Percentiles rank a stretch among this genome's conserved stretches.
Evolutionary conservation across 2,329 filamentous ascomycete genomes (phyloP).

Genomic region (Pseudogymnoascus pannorum): DNA sequence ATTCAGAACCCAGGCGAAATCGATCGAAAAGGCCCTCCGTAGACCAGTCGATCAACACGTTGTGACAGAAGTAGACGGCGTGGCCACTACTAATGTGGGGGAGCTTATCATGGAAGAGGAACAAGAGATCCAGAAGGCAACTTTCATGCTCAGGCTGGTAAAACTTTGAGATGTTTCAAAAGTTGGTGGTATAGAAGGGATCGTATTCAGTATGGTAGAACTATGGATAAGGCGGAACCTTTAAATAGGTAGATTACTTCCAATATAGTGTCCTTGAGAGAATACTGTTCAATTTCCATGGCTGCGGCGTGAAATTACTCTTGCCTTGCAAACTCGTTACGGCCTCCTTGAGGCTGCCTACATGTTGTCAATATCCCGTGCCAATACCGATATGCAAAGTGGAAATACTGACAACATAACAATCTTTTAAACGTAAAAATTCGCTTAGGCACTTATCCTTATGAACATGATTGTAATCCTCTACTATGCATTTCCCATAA

Average conservation of each 20-base stretch:
- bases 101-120: constrained; percentile 73
- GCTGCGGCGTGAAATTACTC: neutral
- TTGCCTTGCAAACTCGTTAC: constrained; percentile 22
- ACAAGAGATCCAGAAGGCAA: constrained; percentile 78
- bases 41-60: constrained; percentile 67
- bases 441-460: constrained; percentile 87
- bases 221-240: neutral
- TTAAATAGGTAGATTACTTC: neutral
- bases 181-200: neutral
- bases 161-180: constrained; percentile 49
- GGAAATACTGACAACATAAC: constrained; percentile 61
- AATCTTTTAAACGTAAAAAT: constrained; percentile 79
- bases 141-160: constrained; percentile 67
- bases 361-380: constrained; percentile 15
- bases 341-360: constrained; percentile 47
- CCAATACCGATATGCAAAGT: neutral
- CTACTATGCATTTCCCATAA: constrained; percentile 87
- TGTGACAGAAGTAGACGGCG: constrained; percentile 51
- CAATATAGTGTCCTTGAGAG: neutral
- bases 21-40: constrained; percentile 71
- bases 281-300: neutral
- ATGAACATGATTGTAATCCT: constrained; percentile 81
- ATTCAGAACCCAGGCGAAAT: constrained; percentile 58
- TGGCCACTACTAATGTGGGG: constrained; percentile 39
- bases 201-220: constrained; percentile 6